Percentiles rank a stretch among this genome's conserved stretches.
These are phyloP conservation scores for Sporothrix variecibatus DNA, from an alignment of 2,329 filamentous ascomycete genomes.

Conservation along the genomic window DNA sequence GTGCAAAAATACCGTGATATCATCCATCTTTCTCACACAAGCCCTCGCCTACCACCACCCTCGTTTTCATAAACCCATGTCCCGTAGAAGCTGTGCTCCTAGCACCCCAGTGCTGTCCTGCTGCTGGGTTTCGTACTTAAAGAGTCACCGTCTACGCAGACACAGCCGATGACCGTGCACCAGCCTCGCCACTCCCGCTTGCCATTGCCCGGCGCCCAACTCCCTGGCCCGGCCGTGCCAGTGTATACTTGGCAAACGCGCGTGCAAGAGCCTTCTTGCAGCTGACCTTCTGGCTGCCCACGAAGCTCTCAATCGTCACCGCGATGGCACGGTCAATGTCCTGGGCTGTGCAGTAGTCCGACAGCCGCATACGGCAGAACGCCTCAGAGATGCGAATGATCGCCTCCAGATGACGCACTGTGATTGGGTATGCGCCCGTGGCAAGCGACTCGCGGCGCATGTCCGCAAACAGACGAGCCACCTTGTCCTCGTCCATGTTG, in stretches of 20 bases:
- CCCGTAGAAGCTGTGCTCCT: neutral
- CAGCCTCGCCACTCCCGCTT: neutral
- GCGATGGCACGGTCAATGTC: conserved; percentile 98
- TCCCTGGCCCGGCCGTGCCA: conserved; percentile 51
- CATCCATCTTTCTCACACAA: neutral
- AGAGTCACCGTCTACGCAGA: neutral
- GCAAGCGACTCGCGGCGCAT: conserved; percentile 92
- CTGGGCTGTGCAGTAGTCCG: conserved; percentile 84
- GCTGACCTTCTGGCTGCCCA: conserved; percentile 94
- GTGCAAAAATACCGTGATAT: neutral
- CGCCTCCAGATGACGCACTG: conserved; percentile 94
- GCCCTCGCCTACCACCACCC: no score
- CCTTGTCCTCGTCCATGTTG: conserved; percentile 97
- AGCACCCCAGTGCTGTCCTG: neutral
- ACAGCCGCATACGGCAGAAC: conserved; percentile 98
- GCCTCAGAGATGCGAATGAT: conserved; percentile 94
- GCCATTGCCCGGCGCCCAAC: conserved; percentile 32
- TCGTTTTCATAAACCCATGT: neutral
- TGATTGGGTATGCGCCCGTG: conserved; percentile 96
- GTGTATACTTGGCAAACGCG: conserved; percentile 92
- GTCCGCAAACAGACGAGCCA: conserved; percentile 89
- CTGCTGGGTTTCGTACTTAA: no score
- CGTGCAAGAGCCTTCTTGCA: conserved; percentile 94
- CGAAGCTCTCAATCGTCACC: conserved; percentile 94
- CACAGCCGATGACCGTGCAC: neutral